These are phyloP conservation scores for Pseudozyma sp. DNA, from an alignment of 1,284 basidiomycete species.

Conservation along the genomic window DNA sequence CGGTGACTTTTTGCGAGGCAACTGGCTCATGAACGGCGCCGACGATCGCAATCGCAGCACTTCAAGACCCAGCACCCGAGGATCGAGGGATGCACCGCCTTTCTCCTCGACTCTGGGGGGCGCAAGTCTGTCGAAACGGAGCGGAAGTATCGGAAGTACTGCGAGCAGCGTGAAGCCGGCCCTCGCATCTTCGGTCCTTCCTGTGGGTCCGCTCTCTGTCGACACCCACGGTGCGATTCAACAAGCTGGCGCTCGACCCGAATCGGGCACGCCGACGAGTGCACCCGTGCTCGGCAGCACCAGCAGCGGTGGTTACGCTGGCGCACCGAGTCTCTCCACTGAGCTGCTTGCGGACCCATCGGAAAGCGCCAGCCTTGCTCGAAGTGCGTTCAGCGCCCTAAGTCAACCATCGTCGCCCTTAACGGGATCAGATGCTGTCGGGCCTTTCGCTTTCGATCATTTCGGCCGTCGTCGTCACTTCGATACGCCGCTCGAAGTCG, in stretches of 20 bases:
- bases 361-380: conserved; percentile 21
- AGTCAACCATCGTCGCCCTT: conserved; percentile 50
- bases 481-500: conserved; percentile 24
- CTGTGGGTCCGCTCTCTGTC: conserved; percentile 21
- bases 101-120: conserved; percentile 8
- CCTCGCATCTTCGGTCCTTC: not conserved
- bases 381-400: conserved; percentile 26
- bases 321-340: conserved; percentile 27
- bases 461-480: conserved; percentile 41
- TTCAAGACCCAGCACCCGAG: conserved; percentile 40
- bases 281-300: conserved; percentile 41
- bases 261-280: conserved; percentile 39
- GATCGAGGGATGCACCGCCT: conserved; percentile 28
- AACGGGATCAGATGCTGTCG: conserved; percentile 7
- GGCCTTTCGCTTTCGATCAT: conserved; percentile 26
- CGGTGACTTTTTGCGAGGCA: conserved; percentile 42
- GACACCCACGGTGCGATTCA: conserved; percentile 36
- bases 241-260: conserved; percentile 28
- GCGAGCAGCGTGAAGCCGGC: conserved; percentile 15
- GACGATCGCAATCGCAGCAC: conserved; percentile 33
- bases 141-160: conserved; percentile 32
- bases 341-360: conserved; percentile 28
- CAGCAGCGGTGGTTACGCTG: conserved; percentile 16
- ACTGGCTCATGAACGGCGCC: conserved; percentile 34
- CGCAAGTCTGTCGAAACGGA: conserved; percentile 11